phyloP scores from a whole-genome alignment of 148 eudicot species.

The Salicornia ramosissima region DNA sequence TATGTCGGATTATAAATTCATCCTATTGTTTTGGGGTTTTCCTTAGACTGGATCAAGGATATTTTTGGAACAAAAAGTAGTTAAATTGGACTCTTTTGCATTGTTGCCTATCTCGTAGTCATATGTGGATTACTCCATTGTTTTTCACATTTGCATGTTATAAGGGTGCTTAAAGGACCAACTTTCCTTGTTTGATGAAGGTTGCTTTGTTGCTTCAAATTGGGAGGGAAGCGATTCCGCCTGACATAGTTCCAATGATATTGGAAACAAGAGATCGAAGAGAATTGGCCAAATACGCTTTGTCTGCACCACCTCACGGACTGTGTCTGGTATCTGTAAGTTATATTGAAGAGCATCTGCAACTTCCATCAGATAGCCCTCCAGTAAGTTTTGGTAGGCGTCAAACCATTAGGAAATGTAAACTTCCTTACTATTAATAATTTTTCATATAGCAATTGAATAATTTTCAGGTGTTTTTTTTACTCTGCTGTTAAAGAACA shows the following conservation, averaged over 20 bases:
- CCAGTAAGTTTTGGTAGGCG: constrained; percentile 65
- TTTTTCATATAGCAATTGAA: not conserved
- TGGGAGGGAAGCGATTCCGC: constrained; percentile 78
- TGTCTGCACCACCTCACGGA: constrained; percentile 74
- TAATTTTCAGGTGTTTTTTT: not conserved
- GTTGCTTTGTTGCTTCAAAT: constrained; percentile 88
- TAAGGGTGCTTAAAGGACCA: not conserved
- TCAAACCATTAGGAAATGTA: constrained; percentile 56
- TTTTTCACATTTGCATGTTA: not conserved
- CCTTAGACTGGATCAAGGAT: not conserved
- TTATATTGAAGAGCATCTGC: constrained; percentile 62
- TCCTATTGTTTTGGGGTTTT: not conserved
- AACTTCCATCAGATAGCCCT: constrained; percentile 51
- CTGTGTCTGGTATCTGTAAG: constrained; percentile 55
- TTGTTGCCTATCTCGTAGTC: not conserved
- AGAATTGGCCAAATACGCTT: constrained; percentile 63
- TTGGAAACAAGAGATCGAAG: constrained; percentile 58
- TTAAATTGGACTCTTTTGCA: not conserved
- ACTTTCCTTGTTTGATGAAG: constrained; percentile 27
- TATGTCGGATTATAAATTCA: not conserved
- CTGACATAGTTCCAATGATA: constrained; percentile 62
- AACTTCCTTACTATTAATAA: constrained; percentile 54
- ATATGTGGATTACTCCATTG: not conserved
- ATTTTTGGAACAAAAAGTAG: too few species aligned
- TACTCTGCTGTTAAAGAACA: not conserved